Evolutionary conservation across 495 filamentous ascomycete genomes (phyloP), one percentile per base, ranked within the genome.

Genomic region (Daldinia vernicosa): DNA sequence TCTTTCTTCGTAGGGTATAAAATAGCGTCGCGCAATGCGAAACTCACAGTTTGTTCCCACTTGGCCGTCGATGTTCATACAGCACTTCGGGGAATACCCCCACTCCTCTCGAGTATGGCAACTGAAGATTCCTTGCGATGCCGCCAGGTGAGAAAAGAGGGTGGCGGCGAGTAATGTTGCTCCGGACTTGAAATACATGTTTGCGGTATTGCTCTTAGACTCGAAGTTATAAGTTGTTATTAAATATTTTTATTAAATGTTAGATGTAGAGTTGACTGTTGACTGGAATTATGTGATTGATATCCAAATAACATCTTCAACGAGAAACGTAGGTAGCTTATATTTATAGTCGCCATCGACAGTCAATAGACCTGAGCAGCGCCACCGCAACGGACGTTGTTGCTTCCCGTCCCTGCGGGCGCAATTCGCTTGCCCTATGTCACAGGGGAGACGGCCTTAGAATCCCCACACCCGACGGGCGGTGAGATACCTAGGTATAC

Each of bases 41-140:
- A 26, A 50, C 75, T 69, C 61, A 77, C 75, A 77, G n/a, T 77
- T 77, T 30, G 59, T 47, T 19, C 75, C 75, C 15, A 77, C 45
- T 19, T 77, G 75, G 15, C 75, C 75, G 37, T 77, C 59, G 17
- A 77, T 70, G 53, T 71, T 61, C 52, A 60, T 74, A 62, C 75
- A 77, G 60, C 75, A 77, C 26, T 69, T 74, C 7, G 75, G 75
- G 1, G 62, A 24, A 50, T 63, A 77, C 2, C 75, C 75, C 55
- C 67, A 69, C 14, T 12, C 40, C 39, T 71, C 54, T 28, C 62
- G 58, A 35, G 68, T 67, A 15, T 66, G 59, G 67, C 75, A 77
- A 33, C 45, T 77, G 60, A 77, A 77, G 6, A 60, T 33, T 40
- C 69, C 68, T 45, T 30, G 62, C 19, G 64, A 35, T 32, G 43